Conservation (phyloP, 2,329 filamentous ascomycete species). For the Coniochaeta prunicola region DNA sequence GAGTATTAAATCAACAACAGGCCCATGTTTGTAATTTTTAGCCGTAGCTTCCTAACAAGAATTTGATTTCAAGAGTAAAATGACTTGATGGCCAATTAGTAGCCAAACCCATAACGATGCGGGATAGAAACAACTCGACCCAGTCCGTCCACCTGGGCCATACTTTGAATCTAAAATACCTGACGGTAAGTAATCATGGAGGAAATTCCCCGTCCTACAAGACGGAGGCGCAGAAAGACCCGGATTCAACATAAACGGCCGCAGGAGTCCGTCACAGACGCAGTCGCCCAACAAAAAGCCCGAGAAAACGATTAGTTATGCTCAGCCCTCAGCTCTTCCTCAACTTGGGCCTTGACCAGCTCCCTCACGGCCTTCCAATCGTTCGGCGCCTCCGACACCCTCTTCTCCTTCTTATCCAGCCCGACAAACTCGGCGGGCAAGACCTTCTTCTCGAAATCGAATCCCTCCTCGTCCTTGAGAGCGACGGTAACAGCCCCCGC, state of each 20-base stretch:
- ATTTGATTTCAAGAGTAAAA: background rate
- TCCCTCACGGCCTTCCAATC: slow-evolving; percentile 70
- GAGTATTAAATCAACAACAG: background rate
- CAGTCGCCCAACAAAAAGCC: too few species aligned
- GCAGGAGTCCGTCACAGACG: background rate
- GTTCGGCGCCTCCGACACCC: slow-evolving; percentile 62
- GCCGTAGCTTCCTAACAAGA: too few species aligned
- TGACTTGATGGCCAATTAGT: background rate
- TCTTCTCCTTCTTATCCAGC: slow-evolving; percentile 66
- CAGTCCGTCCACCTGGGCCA: background rate
- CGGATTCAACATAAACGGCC: background rate
- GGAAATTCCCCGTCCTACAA: background rate
- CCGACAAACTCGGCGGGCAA: slow-evolving; percentile 77
- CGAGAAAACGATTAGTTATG: background rate
- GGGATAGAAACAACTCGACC: background rate
- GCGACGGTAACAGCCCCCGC: slow-evolving; percentile 76
- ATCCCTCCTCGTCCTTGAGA: slow-evolving; percentile 62
- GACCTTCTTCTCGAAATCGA: slow-evolving; percentile 67
- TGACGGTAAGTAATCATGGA: background rate
- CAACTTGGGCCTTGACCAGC: slow-evolving; percentile 69
- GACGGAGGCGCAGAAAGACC: background rate
- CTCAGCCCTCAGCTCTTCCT: slow-evolving; percentile 42
- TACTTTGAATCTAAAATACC: background rate
- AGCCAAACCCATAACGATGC: background rate
- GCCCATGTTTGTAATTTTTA: too few species aligned